These are phyloP conservation scores for Paulownia fortunei DNA, from an alignment of 257 asterid species.

Conservation along the genomic window DNA sequence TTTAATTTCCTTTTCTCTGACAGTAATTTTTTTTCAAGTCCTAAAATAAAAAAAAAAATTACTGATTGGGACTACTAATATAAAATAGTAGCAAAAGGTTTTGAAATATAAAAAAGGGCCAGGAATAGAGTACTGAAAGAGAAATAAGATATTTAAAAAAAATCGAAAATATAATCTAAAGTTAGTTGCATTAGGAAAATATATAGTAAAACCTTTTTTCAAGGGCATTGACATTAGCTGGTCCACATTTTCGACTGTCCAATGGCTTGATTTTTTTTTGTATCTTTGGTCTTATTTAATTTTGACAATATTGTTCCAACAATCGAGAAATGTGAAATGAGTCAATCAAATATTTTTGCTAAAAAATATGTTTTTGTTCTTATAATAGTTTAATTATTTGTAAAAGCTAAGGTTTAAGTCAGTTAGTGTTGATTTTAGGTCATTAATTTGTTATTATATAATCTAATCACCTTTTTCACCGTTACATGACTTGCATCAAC, in stretches of 20 bases:
- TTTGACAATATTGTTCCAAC: neutral
- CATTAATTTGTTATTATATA: neutral
- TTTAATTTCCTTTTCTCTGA: too few species aligned
- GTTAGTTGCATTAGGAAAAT: neutral
- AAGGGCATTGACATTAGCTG: neutral
- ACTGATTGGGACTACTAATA: neutral
- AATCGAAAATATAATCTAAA: neutral
- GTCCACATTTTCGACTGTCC: neutral
- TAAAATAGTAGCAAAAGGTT: neutral
- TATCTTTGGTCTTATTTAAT: neutral
- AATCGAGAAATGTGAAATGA: neutral
- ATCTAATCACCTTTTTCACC: neutral
- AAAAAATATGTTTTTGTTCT: neutral
- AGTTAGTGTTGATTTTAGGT: neutral
- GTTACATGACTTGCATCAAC: too few species aligned
- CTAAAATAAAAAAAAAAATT: neutral
- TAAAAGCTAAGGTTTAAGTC: neutral
- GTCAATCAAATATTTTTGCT: neutral
- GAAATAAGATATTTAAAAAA: neutral
- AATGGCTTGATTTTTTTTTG: conserved; percentile 5
- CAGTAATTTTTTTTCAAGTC: too few species aligned
- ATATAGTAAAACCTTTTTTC: neutral
- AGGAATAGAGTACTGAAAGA: too few species aligned
- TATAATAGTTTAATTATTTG: neutral
- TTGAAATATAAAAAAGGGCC: neutral